These are phyloP conservation scores for Gaultheria prostrata DNA, from an alignment of 148 eudicot genomes.

Conservation along the genomic window DNA sequence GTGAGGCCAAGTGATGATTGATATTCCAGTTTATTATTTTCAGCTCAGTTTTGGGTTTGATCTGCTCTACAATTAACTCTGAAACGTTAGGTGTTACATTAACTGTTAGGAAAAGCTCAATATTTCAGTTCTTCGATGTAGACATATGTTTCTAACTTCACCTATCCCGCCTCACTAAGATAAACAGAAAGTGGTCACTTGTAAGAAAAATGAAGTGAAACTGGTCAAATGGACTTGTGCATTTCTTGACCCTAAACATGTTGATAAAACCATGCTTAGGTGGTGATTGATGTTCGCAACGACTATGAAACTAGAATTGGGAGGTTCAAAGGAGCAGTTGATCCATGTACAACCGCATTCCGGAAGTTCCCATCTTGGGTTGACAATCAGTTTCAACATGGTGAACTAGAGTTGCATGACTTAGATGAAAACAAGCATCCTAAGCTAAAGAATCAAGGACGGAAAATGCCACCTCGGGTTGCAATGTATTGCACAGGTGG, in stretches of 20 bases:
- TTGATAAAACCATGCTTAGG: constrained; percentile 38
- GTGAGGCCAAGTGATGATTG: neutral
- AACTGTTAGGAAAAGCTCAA: neutral
- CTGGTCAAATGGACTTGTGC: neutral
- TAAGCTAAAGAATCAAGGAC: constrained; percentile 28
- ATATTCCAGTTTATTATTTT: neutral
- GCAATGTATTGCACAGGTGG: constrained; percentile 99
- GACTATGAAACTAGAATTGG: constrained; percentile 92
- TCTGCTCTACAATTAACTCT: neutral
- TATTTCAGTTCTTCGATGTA: neutral
- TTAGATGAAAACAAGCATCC: constrained; percentile 28
- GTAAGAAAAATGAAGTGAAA: neutral
- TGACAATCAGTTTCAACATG: constrained; percentile 45
- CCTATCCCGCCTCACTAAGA: neutral
- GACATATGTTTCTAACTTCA: neutral
- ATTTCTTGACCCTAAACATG: constrained; percentile 7
- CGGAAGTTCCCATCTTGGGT: constrained; percentile 96
- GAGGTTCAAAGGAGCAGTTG: constrained; percentile 89
- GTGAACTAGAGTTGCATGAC: constrained; percentile 29
- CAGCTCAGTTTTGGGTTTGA: neutral
- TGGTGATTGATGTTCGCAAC: constrained; percentile 92
- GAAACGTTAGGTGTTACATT: neutral
- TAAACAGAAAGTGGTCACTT: neutral
- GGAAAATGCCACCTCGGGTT: constrained; percentile 62
- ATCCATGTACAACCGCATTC: constrained; percentile 82